A percentile compares a stretch with the other conserved stretches of the same genome.
Evolutionary conservation across 345 rosid genomes (phyloP).

Genomic region (Erucastrum elatum): DNA sequence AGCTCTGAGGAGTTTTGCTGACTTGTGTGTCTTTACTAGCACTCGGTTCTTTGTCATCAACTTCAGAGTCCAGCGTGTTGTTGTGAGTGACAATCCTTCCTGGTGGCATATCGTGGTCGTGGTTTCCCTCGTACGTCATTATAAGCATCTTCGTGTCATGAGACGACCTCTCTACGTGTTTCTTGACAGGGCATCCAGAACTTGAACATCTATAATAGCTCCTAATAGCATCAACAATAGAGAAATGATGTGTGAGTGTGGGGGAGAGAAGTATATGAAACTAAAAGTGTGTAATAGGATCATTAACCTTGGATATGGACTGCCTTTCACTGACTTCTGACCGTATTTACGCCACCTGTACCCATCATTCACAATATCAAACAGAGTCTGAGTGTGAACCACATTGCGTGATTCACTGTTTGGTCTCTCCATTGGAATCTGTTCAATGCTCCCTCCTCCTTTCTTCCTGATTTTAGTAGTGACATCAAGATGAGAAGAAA

Average conservation of each 20-base stretch:
- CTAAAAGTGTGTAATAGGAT: background rate
- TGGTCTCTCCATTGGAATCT: conserved; percentile 48
- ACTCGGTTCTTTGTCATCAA: conserved; percentile 38
- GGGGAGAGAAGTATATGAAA: background rate
- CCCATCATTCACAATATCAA: conserved; percentile 85
- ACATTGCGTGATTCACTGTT: conserved; percentile 55
- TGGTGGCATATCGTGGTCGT: conserved; percentile 81
- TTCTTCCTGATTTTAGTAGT: conserved; percentile 62
- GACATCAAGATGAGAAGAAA: conserved; percentile 8
- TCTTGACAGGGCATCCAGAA: conserved; percentile 88
- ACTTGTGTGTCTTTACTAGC: conserved; percentile 41
- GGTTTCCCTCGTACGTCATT: conserved; percentile 88
- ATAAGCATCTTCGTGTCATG: conserved; percentile 66
- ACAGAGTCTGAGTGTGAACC: conserved; percentile 57
- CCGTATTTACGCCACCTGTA: conserved; percentile 99
- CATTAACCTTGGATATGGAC: conserved; percentile 84
- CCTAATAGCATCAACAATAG: conserved; percentile 44
- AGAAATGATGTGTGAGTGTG: background rate
- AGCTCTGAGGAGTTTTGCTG: conserved; percentile 35
- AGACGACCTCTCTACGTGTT: conserved; percentile 82
- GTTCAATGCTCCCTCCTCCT: conserved; percentile 42
- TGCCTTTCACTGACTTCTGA: conserved; percentile 94
- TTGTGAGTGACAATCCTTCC: conserved; percentile 68
- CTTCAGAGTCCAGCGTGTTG: conserved; percentile 30
- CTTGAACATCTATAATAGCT: conserved; percentile 96